Base-by-base conservation (phyloP, 2,329 filamentous ascomycete species). In the Phaeosphaeriaceae sp. region DNA sequence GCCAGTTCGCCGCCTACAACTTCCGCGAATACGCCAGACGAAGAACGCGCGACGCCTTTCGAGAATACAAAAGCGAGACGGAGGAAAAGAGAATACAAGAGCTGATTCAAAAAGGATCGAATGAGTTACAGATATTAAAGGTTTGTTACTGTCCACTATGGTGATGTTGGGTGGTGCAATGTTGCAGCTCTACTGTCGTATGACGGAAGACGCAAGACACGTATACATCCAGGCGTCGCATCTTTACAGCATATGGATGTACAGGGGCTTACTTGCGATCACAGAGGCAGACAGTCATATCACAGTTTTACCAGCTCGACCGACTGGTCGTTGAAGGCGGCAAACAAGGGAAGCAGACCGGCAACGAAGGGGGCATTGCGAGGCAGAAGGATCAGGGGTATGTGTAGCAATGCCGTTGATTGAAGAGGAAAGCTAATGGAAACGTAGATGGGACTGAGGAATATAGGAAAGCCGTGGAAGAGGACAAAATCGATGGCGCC, bases 21-120 rank as follows among this genome's bases (percentile, higher is more conserved):
- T 99, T 97, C 82, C 86, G 94, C 77, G 93, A 97, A 74, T 99
- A 99, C 76, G 92, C 94, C 45, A 89, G 87, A 76, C 87, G 94
- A 70, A 85, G 93, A 74, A 96, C 94, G 72, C 84, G 84, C 72
- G 94, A 97, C 79, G 87, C 90, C 4, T 99, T 97, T 76, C 84
- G 88, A 65, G 91, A 96, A 73, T 83, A 95, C 74, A 83, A 85
- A 74, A 72, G 76, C 47, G 87, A 91, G 66, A 78, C 84, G 37
- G 94, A 97, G 69, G 81, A 85, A 59, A 81, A 90, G 56, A 81
- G 82, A 76, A 81, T 96, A 73, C 92, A 97, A 75, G 92, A 96
- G 75, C 78, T 97, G 65, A 83, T 97, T 63, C 91, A 97, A 75
- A 88, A 90, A 68, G 94, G 92, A 0, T 72, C 96, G 68, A 89